phyloP scores from a whole-genome alignment of 2,329 filamentous ascomycete species.

The Orbilia ellipsospora region DNA sequence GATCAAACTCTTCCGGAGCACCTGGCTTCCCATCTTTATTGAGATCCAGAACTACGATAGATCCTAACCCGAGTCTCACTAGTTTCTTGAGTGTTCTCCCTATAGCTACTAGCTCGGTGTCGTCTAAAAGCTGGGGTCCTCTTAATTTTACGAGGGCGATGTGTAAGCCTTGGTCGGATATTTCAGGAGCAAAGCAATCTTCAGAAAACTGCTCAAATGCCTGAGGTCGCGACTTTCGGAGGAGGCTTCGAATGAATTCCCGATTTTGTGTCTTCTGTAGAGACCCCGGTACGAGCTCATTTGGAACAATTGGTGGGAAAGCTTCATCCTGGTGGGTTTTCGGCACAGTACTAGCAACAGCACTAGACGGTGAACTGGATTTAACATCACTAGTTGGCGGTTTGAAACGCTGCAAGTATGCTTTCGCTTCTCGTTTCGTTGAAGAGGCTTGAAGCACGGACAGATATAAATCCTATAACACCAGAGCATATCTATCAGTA shows the following conservation, averaged over 20 bases:
- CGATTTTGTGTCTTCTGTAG: constrained; percentile 70
- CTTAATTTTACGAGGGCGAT: constrained; percentile 88
- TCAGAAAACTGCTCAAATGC: constrained; percentile 61
- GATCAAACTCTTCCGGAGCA: constrained; percentile 40
- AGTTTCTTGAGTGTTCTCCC: constrained; percentile 87
- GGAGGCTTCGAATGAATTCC: constrained; percentile 69
- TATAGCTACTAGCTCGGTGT: constrained; percentile 77
- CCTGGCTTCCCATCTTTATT: constrained; percentile 62
- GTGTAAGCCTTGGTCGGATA: constrained; percentile 67
- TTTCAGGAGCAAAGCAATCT: constrained; percentile 55
- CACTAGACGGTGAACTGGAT: background rate
- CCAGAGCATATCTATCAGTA: constrained; percentile 2
- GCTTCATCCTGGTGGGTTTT: constrained; percentile 61
- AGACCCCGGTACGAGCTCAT: constrained; percentile 70
- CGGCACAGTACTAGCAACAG: constrained; percentile 57
- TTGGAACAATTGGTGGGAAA: constrained; percentile 70
- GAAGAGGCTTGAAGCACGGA: constrained; percentile 88
- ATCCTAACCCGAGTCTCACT: constrained; percentile 80
- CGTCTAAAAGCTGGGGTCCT: constrained; percentile 69
- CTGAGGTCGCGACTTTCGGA: constrained; percentile 59
- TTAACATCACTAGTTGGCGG: constrained; percentile 56
- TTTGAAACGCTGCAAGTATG: constrained; percentile 88
- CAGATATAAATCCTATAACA: constrained; percentile 79
- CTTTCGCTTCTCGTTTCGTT: constrained; percentile 90
- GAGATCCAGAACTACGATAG: constrained; percentile 81